A percentile compares a stretch with the other conserved stretches of the same genome.
These are phyloP conservation scores for Wickerhamomyces sp. DNA, from an alignment of 1,139 yeast genomes.

Conservation along the genomic window DNA sequence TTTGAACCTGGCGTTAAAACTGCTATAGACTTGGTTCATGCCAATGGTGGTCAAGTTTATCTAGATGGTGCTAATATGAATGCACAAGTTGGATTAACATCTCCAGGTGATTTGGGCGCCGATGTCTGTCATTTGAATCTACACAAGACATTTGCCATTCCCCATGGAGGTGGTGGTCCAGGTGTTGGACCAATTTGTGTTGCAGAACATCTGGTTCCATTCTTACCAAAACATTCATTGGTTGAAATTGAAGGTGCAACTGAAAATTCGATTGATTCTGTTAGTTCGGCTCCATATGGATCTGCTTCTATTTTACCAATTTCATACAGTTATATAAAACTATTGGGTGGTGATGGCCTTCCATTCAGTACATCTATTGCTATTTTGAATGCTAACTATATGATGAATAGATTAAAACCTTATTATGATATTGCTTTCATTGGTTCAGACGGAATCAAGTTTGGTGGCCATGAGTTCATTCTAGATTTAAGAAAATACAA, in stretches of 20 bases:
- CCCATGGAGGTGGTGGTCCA: slow-evolving; percentile 99
- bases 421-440: slow-evolving; percentile 77
- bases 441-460: slow-evolving; percentile 55
- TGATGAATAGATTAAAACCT: slow-evolving; percentile 71
- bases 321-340: slow-evolving; percentile 89
- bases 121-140: slow-evolving; percentile 96
- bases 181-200: slow-evolving; percentile 99
- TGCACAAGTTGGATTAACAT: slow-evolving; percentile 95
- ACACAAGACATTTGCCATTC: slow-evolving; percentile 96
- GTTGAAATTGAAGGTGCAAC: slow-evolving; percentile 46
- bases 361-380: slow-evolving; percentile 87
- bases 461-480: slow-evolving; percentile 96
- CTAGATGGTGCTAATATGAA: slow-evolving; percentile 99
- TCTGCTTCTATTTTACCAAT: slow-evolving; percentile 92
- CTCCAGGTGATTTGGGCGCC: slow-evolving; percentile 98
- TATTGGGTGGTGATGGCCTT: slow-evolving; percentile 83
- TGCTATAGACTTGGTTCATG: slow-evolving; percentile 82
- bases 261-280: slow-evolving; percentile 61
- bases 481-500: slow-evolving; percentile 87
- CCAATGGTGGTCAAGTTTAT: slow-evolving; percentile 90
- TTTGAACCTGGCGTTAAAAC: slow-evolving; percentile 87
- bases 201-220: slow-evolving; percentile 72
- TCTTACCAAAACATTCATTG: slow-evolving; percentile 75
- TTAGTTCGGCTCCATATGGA: slow-evolving; percentile 93
- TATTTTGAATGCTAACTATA: slow-evolving; percentile 91